Percentiles rank a stretch among this genome's conserved stretches.
phyloP scores from a whole-genome alignment of 2,329 filamentous ascomycete genomes.

The Pestalotiopsis sp. region DNA sequence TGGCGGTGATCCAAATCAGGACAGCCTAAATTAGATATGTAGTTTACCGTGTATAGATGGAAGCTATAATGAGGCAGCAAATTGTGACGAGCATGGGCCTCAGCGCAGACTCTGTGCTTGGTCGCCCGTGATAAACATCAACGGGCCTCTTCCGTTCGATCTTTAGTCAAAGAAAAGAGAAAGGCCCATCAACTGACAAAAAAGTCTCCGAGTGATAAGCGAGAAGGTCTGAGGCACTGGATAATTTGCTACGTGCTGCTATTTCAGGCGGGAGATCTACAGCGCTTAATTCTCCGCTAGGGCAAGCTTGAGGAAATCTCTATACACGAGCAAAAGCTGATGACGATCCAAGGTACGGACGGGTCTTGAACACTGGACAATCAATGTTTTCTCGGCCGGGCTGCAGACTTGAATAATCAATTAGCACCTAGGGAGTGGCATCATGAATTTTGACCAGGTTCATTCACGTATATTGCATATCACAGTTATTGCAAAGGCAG shows the following conservation, averaged over 20 bases:
- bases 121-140: neutral
- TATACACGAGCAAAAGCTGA: neutral
- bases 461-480: too few species aligned
- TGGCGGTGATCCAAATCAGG: neutral
- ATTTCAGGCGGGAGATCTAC: conserved; percentile 1
- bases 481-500: too few species aligned
- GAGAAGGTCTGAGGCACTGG: neutral
- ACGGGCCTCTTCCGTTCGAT: neutral
- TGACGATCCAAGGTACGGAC: too few species aligned
- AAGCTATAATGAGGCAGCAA: neutral
- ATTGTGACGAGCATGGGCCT: neutral
- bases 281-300: neutral
- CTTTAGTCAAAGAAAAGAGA: neutral
- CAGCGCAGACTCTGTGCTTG: neutral
- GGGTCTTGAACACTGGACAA: too few species aligned
- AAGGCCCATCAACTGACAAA: neutral
- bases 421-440: too few species aligned
- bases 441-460: too few species aligned
- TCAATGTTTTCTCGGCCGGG: too few species aligned
- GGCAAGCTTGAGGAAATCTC: neutral
- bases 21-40: neutral
- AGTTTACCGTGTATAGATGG: neutral
- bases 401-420: too few species aligned
- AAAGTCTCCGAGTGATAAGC: neutral
- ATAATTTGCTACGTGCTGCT: neutral